Conservation (phyloP, 805 yeast genomes). For the Ogataea degrootiae region DNA sequence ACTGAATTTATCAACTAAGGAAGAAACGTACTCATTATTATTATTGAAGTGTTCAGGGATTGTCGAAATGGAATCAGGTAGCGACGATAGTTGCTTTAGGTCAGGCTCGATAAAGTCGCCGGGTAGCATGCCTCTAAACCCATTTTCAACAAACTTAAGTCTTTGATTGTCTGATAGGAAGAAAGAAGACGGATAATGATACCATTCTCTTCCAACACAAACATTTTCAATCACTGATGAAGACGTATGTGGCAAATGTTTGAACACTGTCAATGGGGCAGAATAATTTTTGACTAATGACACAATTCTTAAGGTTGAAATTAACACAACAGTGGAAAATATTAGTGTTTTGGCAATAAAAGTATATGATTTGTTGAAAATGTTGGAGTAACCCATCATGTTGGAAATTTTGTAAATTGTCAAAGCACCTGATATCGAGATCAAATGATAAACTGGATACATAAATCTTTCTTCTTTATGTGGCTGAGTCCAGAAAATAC, state of each 20-base stretch:
- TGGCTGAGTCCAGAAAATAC: slow-evolving; percentile 67
- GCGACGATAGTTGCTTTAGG: neutral
- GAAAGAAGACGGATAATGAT: slow-evolving; percentile 84
- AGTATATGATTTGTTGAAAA: slow-evolving; percentile 9
- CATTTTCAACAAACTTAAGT: slow-evolving; percentile 64
- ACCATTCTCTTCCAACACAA: slow-evolving; percentile 96
- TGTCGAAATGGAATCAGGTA: too few relatives aligned
- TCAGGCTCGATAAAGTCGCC: slow-evolving; percentile 64
- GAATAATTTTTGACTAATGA: slow-evolving; percentile 64
- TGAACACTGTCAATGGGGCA: slow-evolving; percentile 64
- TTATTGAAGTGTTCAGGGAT: slow-evolving; percentile 56
- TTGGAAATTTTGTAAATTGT: slow-evolving; percentile 23
- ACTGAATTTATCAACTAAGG: slow-evolving; percentile 44
- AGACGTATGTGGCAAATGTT: slow-evolving; percentile 31
- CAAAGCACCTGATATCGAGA: slow-evolving; percentile 59
- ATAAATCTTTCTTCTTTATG: slow-evolving; percentile 92
- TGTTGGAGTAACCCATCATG: slow-evolving; percentile 10
- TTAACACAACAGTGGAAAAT: slow-evolving; percentile 15
- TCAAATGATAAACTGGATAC: slow-evolving; percentile 76
- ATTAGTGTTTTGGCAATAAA: slow-evolving; percentile 6
- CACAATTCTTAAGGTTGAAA: slow-evolving; percentile 48
- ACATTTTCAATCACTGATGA: slow-evolving; percentile 40
- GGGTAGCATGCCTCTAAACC: slow-evolving; percentile 84
- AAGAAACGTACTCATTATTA: slow-evolving; percentile 57
- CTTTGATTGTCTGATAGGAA: slow-evolving; percentile 64